Conservation (phyloP, 352 stramenopile species). For the Phytophthora crassamura region DNA sequence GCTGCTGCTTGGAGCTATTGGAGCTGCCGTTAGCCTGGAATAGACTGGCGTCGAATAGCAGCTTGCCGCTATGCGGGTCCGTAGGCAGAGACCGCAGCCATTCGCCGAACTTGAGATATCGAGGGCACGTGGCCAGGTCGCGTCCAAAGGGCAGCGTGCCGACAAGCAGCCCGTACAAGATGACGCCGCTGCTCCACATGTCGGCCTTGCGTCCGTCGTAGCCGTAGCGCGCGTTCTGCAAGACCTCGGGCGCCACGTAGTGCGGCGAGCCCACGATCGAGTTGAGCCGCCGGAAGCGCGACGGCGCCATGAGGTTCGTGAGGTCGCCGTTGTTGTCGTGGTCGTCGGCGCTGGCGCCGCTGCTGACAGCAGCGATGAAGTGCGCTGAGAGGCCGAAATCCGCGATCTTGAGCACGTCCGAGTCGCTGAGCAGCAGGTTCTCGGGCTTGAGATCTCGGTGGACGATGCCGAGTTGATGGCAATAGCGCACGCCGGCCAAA, state of each 20-base stretch:
- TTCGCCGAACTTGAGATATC: slow-evolving; percentile 96
- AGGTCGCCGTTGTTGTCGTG: slow-evolving; percentile 38
- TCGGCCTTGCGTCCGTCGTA: slow-evolving; percentile 94
- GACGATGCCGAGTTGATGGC: slow-evolving; percentile 92
- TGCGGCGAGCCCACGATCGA: slow-evolving; percentile 97
- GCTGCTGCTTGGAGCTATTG: slow-evolving; percentile 26
- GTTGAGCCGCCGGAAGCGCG: slow-evolving; percentile 90
- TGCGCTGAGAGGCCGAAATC: slow-evolving; percentile 95
- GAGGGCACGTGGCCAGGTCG: slow-evolving; percentile 92
- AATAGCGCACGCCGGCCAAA: slow-evolving; percentile 89
- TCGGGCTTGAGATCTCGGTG: slow-evolving; percentile 97
- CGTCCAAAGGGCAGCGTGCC: slow-evolving; percentile 96
- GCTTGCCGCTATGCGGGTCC: slow-evolving; percentile 70
- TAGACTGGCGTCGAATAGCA: slow-evolving; percentile 59
- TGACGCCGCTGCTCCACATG: slow-evolving; percentile 94
- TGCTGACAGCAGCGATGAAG: slow-evolving; percentile 87
- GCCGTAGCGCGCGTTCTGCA: slow-evolving; percentile 88
- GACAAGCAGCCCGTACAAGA: slow-evolving; percentile 93
- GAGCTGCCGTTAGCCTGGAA: slow-evolving; percentile 42
- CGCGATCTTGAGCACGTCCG: slow-evolving; percentile 94
- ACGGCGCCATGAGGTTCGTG: slow-evolving; percentile 39
- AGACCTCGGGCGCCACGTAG: slow-evolving; percentile 97
- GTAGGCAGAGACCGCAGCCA: slow-evolving; percentile 83
- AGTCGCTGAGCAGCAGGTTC: slow-evolving; percentile 94
- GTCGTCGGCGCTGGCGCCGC: slow-evolving; percentile 46